Percentiles rank a stretch among this genome's conserved stretches.
phyloP scores from a whole-genome alignment of 2,329 filamentous ascomycete species.

The Colletotrichum lindemuthianum region DNA sequence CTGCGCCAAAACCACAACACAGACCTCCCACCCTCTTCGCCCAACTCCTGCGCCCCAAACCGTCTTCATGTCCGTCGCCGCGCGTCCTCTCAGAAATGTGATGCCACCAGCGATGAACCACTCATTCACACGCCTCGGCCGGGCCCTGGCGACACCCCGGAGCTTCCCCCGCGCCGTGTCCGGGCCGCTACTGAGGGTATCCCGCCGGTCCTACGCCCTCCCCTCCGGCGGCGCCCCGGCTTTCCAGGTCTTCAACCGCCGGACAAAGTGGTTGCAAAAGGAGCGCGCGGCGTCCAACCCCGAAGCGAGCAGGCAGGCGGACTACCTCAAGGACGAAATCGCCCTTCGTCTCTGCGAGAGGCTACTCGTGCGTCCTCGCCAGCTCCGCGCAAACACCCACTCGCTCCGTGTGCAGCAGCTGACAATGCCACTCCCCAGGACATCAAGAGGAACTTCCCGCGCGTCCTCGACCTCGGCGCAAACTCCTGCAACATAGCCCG shows the following conservation, averaged over 20 bases:
- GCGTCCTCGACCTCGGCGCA: constrained; percentile 90
- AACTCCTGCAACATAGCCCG: constrained; percentile 95
- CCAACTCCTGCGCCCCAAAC: background rate
- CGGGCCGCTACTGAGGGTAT: constrained; percentile 6
- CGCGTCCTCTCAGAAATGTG: constrained; percentile 25
- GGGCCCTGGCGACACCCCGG: constrained; percentile 8
- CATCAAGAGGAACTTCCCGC: constrained; percentile 87
- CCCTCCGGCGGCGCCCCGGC: constrained; percentile 80
- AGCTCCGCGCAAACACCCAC: background rate
- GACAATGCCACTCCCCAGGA: constrained; percentile 65
- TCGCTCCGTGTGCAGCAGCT: background rate
- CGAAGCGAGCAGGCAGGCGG: constrained; percentile 79
- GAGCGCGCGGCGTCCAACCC: constrained; percentile 81
- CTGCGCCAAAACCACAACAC: background rate
- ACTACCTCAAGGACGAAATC: constrained; percentile 95
- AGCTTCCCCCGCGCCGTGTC: constrained; percentile 16
- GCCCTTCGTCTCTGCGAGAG: constrained; percentile 86
- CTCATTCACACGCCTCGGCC: constrained; percentile 29
- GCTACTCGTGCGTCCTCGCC: constrained; percentile 68
- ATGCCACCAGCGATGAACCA: constrained; percentile 33
- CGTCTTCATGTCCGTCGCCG: constrained; percentile 27
- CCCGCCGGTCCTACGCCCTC: constrained; percentile 75
- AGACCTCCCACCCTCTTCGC: background rate
- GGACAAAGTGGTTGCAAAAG: constrained; percentile 89
- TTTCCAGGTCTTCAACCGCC: constrained; percentile 90